Percentiles rank a stretch among this genome's conserved stretches.
Evolutionary conservation across 495 filamentous ascomycete species (phyloP).

Genomic region (Lasiosphaeria ovina): DNA sequence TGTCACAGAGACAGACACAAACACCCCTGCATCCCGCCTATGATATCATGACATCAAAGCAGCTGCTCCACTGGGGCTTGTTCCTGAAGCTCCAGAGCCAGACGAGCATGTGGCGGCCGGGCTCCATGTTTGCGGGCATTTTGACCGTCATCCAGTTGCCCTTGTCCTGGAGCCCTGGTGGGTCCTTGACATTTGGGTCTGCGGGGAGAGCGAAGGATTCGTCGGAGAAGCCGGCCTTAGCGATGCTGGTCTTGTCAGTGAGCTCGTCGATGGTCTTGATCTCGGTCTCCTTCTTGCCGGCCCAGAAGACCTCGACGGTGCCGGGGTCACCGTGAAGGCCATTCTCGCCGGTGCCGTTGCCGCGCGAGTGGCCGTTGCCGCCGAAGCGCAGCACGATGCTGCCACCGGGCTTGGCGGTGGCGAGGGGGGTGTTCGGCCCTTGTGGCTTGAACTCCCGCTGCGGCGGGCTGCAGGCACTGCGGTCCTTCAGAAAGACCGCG

Average conservation of each 20-base stretch:
- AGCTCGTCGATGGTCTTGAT: background rate
- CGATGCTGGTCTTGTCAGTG: background rate
- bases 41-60: background rate
- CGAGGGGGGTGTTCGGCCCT: background rate
- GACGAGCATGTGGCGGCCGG: background rate
- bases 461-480: background rate
- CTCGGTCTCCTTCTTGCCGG: background rate
- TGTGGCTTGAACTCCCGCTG: background rate
- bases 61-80: background rate
- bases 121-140: background rate
- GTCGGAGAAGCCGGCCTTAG: background rate
- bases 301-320: background rate
- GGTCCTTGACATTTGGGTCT: background rate
- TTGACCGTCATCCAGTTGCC: background rate
- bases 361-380: background rate
- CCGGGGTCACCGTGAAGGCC: background rate
- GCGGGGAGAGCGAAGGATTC: background rate
- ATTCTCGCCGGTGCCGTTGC: too few relatives aligned
- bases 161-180: too few relatives aligned
- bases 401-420: background rate
- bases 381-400: background rate
- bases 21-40: background rate
- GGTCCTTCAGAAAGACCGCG: background rate
- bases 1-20: too few relatives aligned
- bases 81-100: background rate